Evolutionary conservation across 2,329 filamentous ascomycete species (phyloP), one percentile per base, ranked within the genome.

Genomic region (Aspergillus bombycis): DNA sequence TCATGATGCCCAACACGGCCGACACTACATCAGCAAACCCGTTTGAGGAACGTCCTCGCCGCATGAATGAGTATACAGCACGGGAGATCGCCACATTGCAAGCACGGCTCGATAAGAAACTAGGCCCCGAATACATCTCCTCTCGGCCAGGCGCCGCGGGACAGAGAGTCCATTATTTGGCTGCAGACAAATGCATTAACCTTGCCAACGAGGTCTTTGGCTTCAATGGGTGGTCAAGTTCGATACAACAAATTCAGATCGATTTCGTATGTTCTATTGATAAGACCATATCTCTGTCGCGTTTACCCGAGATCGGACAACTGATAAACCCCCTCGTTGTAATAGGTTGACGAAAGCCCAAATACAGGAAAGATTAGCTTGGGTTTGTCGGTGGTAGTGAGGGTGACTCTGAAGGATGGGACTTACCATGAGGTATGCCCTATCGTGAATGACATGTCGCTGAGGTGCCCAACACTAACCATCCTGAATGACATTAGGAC

Each of bases 151-250:
- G 95, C 2, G 90, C 93, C 14, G 91, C 89, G 11, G 94, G 94
- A 57, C 87, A 90, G 67, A 94, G 91, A 75, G 91, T 99, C 21
- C 93, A 96, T 76, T 99, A 99, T 79, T 85, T 99, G 58, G 89
- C 93, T n/a, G 94, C 93, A 1, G 94, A 98, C 75, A 99, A 99
- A 81, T 94, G 91, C 74, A 99, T 99, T 76, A 91, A 92, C 62
- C 89, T 97, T 58, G 94, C 94, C 60, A 97, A 97, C 73, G 92
- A 97, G 76, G 89, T 97, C 1, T 97, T 97, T 80, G 94, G 94
- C 11, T 97, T 97, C 83, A 97, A 97, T 79, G 94, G 94, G 71
- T 99, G 95, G 95, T 97, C 92, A 11, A 96, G 92, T 61, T 91
- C 91, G n/a, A 95, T 99, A 64, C 92, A 94, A 74, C 93, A 96